phyloP scores from a whole-genome alignment of 441 rosid species.

The Arabidopsis lyrata region DNA sequence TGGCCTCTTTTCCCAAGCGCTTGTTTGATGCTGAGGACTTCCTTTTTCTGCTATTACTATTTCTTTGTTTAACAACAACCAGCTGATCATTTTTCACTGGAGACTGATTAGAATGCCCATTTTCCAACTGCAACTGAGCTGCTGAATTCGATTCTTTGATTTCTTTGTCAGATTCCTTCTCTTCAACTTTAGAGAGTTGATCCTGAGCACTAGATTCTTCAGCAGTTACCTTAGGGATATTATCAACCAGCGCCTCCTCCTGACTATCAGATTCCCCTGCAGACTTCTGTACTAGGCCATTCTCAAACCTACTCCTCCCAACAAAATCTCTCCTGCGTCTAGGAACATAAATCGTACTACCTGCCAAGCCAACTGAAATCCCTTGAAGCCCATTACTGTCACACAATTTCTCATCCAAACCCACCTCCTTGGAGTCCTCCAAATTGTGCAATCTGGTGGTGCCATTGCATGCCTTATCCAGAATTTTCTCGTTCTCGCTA shows the following conservation, averaged over 20 bases:
- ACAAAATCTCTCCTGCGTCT: slow-evolving; percentile 79
- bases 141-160: slow-evolving; percentile 42
- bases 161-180: slow-evolving; percentile 46
- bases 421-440: slow-evolving; percentile 52
- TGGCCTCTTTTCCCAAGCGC: slow-evolving; percentile 49
- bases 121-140: slow-evolving; percentile 55
- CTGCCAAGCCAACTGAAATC: slow-evolving; percentile 59
- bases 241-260: slow-evolving; percentile 45
- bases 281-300: slow-evolving; percentile 48
- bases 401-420: slow-evolving; percentile 50
- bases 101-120: slow-evolving; percentile 44
- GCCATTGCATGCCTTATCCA: slow-evolving; percentile 62
- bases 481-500: slow-evolving; percentile 53
- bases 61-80: slow-evolving; percentile 48
- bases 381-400: slow-evolving; percentile 49
- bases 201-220: slow-evolving; percentile 51
- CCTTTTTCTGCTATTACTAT: slow-evolving; percentile 64
- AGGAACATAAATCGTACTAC: slow-evolving; percentile 60
- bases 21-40: slow-evolving; percentile 49
- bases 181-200: slow-evolving; percentile 50
- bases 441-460: slow-evolving; percentile 48
- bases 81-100: slow-evolving; percentile 49
- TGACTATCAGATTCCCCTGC: slow-evolving; percentile 48
- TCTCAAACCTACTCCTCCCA: slow-evolving; percentile 69
- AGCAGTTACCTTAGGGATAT: slow-evolving; percentile 41